phyloP scores from a whole-genome alignment of 805 yeast genomes.

The Kodamaea fukazawae region DNA sequence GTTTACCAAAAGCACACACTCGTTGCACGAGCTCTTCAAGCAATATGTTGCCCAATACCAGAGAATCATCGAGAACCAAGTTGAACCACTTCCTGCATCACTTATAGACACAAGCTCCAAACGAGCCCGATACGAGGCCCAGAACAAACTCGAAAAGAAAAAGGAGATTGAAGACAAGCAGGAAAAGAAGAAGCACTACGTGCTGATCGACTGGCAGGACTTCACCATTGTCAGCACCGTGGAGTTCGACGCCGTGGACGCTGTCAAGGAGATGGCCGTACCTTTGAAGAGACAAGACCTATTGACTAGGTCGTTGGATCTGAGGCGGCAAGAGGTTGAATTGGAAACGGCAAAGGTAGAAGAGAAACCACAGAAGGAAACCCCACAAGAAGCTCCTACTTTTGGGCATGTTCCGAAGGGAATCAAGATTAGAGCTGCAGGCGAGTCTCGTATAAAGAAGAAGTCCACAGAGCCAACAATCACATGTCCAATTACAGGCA shows the following conservation, averaged over 20 bases:
- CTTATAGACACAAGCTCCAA: conserved; percentile 43
- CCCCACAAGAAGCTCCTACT: conserved; percentile 13
- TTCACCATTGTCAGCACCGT: conserved; percentile 70
- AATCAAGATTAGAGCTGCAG: conserved; percentile 68
- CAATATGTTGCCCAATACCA: conserved; percentile 57
- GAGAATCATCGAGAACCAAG: conserved; percentile 2
- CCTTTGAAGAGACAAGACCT: conserved; percentile 61
- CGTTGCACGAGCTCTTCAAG: conserved; percentile 52
- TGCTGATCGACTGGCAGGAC: conserved; percentile 85
- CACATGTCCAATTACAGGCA: conserved; percentile 77
- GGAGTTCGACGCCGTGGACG: conserved; percentile 60
- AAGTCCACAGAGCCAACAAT: conserved; percentile 36
- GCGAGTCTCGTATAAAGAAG: conserved; percentile 55
- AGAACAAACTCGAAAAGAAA: conserved; percentile 28
- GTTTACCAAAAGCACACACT: conserved; percentile 60
- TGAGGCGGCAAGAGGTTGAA: conserved; percentile 39
- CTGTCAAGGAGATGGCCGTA: conserved; percentile 49
- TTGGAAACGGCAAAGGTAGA: conserved; percentile 11
- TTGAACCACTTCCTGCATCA: conserved; percentile 24
- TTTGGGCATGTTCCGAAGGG: conserved; percentile 37
- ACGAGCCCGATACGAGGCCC: conserved; percentile 55
- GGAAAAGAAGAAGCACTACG: conserved; percentile 50
- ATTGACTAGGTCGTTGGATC: conserved; percentile 58
- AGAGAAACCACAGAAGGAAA: conserved; percentile 4
- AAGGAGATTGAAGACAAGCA: conserved; percentile 33